phyloP scores from a whole-genome alignment of 108 stramenopile genomes.

The Tribonema minus region DNA sequence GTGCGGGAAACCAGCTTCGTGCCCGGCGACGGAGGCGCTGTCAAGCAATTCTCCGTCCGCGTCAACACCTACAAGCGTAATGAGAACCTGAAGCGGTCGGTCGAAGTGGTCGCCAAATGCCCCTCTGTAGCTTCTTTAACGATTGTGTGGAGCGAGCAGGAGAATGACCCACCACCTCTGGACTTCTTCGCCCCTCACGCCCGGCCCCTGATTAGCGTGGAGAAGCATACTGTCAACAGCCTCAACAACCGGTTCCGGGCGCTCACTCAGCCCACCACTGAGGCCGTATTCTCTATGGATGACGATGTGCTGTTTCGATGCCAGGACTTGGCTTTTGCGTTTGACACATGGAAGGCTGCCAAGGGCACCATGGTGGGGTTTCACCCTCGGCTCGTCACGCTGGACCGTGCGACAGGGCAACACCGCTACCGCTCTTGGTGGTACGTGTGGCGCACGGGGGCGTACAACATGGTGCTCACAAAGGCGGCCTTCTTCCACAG shows the following conservation, averaged over 20 bases:
- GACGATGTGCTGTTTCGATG: conserved; percentile 49
- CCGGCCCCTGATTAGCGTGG: conserved; percentile 12
- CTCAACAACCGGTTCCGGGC: conserved; percentile 49
- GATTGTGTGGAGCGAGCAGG: conserved; percentile 55
- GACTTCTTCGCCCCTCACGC: conserved; percentile 1
- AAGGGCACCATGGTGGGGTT: conserved; percentile 44
- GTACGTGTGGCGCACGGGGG: conserved; percentile 50
- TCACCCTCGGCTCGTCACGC: conserved; percentile 45
- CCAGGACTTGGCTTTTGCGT: conserved; percentile 17
- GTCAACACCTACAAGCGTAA: conserved; percentile 48
- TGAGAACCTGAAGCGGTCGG: conserved; percentile 39
- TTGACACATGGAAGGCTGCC: conserved; percentile 39
- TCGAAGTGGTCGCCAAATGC: conserved; percentile 39
- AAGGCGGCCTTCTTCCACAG: conserved; percentile 41
- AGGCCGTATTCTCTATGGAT: conserved; percentile 50
- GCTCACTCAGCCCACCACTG: conserved; percentile 3
- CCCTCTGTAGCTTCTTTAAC: conserved; percentile 23
- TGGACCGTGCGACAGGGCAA: background rate
- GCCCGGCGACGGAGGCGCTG: too few species aligned
- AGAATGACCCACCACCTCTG: conserved; percentile 32
- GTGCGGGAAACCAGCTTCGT: too few species aligned
- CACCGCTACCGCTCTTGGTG: conserved; percentile 32
- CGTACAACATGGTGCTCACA: conserved; percentile 46
- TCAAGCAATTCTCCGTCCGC: too few species aligned
- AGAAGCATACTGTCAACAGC: conserved; percentile 47